A percentile compares a stretch with the other conserved stretches of the same genome.
Evolutionary conservation across 2,329 filamentous ascomycete species (phyloP).

Genomic region (Zymoseptoria tritici): DNA sequence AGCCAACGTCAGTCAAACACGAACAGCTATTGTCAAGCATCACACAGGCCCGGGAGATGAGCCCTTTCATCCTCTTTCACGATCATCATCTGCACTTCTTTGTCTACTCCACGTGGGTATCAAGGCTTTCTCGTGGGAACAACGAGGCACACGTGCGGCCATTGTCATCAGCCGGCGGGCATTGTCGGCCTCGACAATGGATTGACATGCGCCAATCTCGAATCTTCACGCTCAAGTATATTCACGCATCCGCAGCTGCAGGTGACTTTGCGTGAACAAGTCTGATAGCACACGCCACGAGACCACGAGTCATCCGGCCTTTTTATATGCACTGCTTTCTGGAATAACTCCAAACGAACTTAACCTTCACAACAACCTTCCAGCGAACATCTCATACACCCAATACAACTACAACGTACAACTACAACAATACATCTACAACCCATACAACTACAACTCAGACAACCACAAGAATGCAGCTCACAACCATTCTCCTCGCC

Average conservation of each 20-base stretch:
- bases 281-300: not conserved
- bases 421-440: not conserved
- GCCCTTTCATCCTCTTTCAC: too few species aligned
- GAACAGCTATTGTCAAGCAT: too few species aligned
- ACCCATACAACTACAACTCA: not conserved
- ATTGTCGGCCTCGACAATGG: not conserved
- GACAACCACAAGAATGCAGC: slow-evolving; percentile 3
- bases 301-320: not conserved
- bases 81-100: too few species aligned
- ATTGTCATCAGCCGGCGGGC: not conserved
- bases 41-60: too few species aligned
- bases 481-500: slow-evolving; percentile 6
- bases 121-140: not conserved
- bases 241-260: too few species aligned
- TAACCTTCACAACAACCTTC: too few species aligned
- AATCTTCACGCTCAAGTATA: not conserved
- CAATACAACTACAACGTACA: not conserved
- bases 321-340: not conserved
- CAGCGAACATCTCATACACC: not conserved
- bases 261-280: too few species aligned
- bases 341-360: too few species aligned
- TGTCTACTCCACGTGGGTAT: not conserved
- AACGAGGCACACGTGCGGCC: not conserved
- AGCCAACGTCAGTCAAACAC: too few species aligned
- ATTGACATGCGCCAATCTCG: not conserved